Evolutionary conservation across 129 eudicot genomes (phyloP).

Genomic region (Flaveria linearis): DNA sequence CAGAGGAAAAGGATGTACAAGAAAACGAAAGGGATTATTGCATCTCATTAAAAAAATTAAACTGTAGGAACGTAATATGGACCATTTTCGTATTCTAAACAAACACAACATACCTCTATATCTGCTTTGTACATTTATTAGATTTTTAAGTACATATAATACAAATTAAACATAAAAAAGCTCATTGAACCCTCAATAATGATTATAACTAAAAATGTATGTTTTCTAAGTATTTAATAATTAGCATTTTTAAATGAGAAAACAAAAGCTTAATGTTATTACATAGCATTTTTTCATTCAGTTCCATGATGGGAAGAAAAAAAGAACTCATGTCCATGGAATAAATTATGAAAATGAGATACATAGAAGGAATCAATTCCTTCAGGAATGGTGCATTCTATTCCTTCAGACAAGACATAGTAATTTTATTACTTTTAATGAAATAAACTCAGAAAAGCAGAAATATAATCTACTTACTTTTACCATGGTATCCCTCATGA

Average conservation of each 20-base stretch:
- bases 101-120: background rate
- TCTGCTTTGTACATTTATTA: background rate
- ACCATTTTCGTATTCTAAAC: background rate
- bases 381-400: background rate
- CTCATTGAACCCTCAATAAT: background rate
- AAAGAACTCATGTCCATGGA: background rate
- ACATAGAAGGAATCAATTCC: background rate
- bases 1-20: background rate
- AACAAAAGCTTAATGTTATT: background rate
- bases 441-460: background rate
- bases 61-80: background rate
- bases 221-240: background rate
- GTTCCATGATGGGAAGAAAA: background rate
- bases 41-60: background rate
- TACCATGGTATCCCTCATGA: slow-evolving; percentile 79
- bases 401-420: background rate
- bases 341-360: background rate
- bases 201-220: background rate
- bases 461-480: slow-evolving; percentile 46
- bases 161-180: background rate
- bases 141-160: background rate
- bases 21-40: background rate
- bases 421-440: background rate
- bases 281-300: background rate
- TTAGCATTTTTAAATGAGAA: background rate